These are phyloP conservation scores for Neocucurbitaria cava DNA, from an alignment of 2,329 filamentous ascomycete species.

Conservation along the genomic window DNA sequence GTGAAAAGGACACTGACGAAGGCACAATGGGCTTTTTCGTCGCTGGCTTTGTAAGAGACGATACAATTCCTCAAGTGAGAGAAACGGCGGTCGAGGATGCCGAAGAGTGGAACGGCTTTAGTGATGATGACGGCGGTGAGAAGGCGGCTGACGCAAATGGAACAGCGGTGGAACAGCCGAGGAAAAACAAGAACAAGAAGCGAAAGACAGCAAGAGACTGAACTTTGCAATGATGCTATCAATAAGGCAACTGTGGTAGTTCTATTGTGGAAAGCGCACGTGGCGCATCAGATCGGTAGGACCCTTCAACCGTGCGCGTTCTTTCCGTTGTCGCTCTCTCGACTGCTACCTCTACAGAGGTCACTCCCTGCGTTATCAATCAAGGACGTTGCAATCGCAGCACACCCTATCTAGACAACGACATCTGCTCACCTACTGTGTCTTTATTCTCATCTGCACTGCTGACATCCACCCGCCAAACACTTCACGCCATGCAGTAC, in stretches of 20 bases:
- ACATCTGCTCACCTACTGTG: no score
- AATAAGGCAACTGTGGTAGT: neutral
- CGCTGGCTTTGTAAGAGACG: slow-evolving; percentile 77
- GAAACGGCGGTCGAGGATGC: slow-evolving; percentile 23
- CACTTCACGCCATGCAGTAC: slow-evolving; percentile 6
- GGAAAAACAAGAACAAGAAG: slow-evolving; percentile 31
- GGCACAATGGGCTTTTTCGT: slow-evolving; percentile 97
- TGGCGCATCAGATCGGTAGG: neutral
- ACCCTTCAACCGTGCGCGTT: neutral
- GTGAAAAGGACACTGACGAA: slow-evolving; percentile 78
- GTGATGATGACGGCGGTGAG: slow-evolving; percentile 37
- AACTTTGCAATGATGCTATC: neutral
- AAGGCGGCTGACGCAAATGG: slow-evolving; percentile 1
- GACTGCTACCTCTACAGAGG: neutral
- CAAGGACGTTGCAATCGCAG: neutral
- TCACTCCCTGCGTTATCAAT: neutral
- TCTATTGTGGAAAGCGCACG: neutral
- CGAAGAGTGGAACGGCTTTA: slow-evolving; percentile 55
- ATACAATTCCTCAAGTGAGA: neutral
- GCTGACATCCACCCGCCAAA: neutral
- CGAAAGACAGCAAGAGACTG: slow-evolving; percentile 13
- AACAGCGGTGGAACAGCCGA: neutral
- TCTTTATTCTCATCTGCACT: no score
- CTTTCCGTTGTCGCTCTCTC: neutral
- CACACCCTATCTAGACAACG: neutral